phyloP scores from a whole-genome alignment of 352 stramenopile genomes.

The Phytophthora cactorum region DNA sequence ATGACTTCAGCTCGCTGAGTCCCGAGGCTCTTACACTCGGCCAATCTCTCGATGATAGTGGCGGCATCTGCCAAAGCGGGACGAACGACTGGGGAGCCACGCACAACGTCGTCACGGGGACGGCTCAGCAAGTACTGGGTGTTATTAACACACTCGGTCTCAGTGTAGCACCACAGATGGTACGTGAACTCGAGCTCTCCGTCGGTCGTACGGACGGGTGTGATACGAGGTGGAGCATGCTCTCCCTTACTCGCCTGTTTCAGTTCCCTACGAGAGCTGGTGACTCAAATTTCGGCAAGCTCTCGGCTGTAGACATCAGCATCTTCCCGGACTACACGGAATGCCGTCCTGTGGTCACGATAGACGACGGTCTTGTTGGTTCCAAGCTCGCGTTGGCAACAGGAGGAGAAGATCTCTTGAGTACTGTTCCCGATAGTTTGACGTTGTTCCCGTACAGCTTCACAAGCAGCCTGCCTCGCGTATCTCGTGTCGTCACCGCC shows the following conservation, averaged over 20 bases:
- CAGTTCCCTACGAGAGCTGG: not conserved
- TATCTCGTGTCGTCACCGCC: constrained; percentile 16
- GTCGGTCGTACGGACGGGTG: not conserved
- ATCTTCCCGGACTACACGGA: not conserved
- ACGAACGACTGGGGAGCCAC: constrained; percentile 12
- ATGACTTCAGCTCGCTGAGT: constrained; percentile 4
- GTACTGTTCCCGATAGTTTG: not conserved
- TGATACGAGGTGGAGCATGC: not conserved
- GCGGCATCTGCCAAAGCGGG: constrained; percentile 7
- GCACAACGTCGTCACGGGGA: constrained; percentile 1
- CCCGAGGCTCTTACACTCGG: constrained; percentile 6
- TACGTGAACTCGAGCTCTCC: constrained; percentile 5
- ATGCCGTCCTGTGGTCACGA: not conserved
- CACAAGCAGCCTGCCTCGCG: not conserved
- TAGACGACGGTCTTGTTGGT: not conserved
- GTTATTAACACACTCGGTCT: constrained; percentile 3
- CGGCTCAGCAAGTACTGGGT: not conserved
- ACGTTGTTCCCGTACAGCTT: constrained; percentile 7
- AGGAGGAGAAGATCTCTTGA: not conserved
- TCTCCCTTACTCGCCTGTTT: not conserved
- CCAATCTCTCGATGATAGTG: not conserved
- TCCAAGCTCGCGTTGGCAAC: not conserved
- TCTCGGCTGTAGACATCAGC: not conserved
- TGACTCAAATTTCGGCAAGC: not conserved
- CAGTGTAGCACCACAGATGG: constrained; percentile 5